Evolutionary conservation across 768 basidiomycete species (phyloP), one percentile per base, ranked within the genome.

Genomic region (Tulasnella sp.): DNA sequence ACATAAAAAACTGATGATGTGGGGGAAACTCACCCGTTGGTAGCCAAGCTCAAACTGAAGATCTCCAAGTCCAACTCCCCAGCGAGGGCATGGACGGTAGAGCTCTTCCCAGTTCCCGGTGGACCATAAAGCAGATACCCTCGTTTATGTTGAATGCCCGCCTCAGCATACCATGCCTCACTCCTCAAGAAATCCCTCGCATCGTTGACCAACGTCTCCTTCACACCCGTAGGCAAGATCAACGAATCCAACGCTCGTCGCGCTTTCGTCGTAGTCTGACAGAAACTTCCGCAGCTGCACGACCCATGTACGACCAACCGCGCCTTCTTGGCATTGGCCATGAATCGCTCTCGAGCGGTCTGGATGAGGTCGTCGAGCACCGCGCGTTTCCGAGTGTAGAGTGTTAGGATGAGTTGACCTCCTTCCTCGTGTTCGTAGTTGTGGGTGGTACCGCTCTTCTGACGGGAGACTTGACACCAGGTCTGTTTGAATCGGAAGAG

Each of bases 61-160:
- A 69, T 65, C n/a, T 67, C 66, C 19, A 69, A 61, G 29, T 59
- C 56, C 9, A 69, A 63, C 60, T 68, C 67, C 3, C 46, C 60
- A 30, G 60, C 53, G 24, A 80, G 68, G 11, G 78, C 78, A 57
- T 80, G 79, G 12, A 80, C 79, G 0, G 78, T 80, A 9, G 62
- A 63, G 21, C 78, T 81, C 68, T 81, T 83, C 5, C 80, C 81
- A 4, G 78, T 80, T 17, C 80, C 80, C n/a, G 80, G 80, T 19
- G 78, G 79, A 0, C 81, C 81, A 66, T 79, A 71, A 4, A 83
- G 68, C 17, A 82, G 69, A 60, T 80, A 81, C 0, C 81, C 81
- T 25, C 80, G 70, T 7, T 78, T 72, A 62, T 81, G 75, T 1
- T 81, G 80, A 49, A 82, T 82, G 0, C 81, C 80, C 0, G 77